Evolutionary conservation across 805 yeast species (phyloP).

Genomic region (Metschnikowia drakensbergensis): DNA sequence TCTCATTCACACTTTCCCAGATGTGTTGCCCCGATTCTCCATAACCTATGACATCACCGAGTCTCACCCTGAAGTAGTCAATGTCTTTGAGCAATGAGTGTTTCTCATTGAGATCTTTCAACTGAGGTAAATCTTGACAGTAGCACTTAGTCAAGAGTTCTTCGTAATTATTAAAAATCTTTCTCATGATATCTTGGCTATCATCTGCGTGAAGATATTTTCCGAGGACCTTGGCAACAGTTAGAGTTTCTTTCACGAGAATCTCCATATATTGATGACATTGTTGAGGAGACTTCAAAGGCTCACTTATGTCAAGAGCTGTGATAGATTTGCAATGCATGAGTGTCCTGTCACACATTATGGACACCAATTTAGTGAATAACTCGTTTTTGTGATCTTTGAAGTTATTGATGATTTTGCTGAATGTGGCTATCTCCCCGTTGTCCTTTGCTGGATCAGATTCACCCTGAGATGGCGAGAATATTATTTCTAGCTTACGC

Average conservation of each 20-base stretch:
- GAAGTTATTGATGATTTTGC: conserved; percentile 36
- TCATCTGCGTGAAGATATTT: conserved; percentile 53
- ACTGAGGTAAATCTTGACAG: conserved; percentile 44
- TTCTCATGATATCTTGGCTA: conserved; percentile 42
- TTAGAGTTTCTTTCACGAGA: conserved; percentile 61
- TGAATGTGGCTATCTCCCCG: conserved; percentile 27
- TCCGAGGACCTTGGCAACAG: conserved; percentile 56
- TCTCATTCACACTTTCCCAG: conserved; percentile 55
- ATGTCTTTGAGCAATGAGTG: conserved; percentile 56
- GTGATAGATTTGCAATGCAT: conserved; percentile 48
- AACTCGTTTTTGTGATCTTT: conserved; percentile 63
- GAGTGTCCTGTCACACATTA: conserved; percentile 63
- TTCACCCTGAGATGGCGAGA: conserved; percentile 3
- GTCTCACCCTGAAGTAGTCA: conserved; percentile 59
- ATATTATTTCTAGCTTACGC: conserved; percentile 23
- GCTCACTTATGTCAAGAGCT: conserved; percentile 48
- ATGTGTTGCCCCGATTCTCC: conserved; percentile 59
- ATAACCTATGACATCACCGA: conserved; percentile 55
- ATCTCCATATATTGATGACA: conserved; percentile 64
- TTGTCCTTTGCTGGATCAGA: conserved; percentile 5
- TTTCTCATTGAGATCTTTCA: conserved; percentile 51
- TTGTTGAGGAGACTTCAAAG: conserved; percentile 39
- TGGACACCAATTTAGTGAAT: conserved; percentile 58
- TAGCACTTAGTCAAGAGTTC: conserved; percentile 48
- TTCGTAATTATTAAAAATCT: conserved; percentile 57